Evolutionary conservation across 345 rosid genomes (phyloP).

Genomic region (Mallotus nudiflorus): DNA sequence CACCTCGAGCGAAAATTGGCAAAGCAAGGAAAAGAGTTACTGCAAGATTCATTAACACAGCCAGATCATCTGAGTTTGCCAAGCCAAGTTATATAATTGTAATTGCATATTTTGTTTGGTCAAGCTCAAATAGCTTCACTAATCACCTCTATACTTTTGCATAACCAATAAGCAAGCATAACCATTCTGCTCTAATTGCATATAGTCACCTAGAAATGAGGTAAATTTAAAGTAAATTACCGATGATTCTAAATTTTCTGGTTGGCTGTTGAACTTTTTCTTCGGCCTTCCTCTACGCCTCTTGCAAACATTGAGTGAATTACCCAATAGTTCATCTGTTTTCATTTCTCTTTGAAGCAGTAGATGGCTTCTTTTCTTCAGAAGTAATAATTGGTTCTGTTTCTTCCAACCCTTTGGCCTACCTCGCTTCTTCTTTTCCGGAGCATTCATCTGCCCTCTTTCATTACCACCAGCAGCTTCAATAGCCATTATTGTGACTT

Average conservation of each 20-base stretch:
- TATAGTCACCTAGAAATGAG: conserved; percentile 1
- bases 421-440: neutral
- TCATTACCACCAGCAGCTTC: conserved; percentile 8
- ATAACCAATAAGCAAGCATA: neutral
- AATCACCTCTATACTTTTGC: neutral
- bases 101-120: neutral
- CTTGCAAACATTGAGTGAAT: conserved; percentile 19
- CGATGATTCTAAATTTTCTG: conserved; percentile 21
- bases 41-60: neutral
- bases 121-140: neutral
- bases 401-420: conserved; percentile 7
- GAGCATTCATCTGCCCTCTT: neutral
- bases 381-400: neutral
- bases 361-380: neutral
- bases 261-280: conserved; percentile 19
- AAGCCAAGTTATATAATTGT: neutral
- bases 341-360: neutral
- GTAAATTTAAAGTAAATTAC: conserved; percentile 34
- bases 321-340: conserved; percentile 1
- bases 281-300: conserved; percentile 29
- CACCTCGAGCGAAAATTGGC: neutral
- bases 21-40: neutral
- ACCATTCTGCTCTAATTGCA: neutral
- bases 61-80: neutral
- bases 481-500: neutral